These are phyloP conservation scores for Fusarium liriodendri DNA, from an alignment of 2,329 filamentous ascomycete species.

Conservation along the genomic window DNA sequence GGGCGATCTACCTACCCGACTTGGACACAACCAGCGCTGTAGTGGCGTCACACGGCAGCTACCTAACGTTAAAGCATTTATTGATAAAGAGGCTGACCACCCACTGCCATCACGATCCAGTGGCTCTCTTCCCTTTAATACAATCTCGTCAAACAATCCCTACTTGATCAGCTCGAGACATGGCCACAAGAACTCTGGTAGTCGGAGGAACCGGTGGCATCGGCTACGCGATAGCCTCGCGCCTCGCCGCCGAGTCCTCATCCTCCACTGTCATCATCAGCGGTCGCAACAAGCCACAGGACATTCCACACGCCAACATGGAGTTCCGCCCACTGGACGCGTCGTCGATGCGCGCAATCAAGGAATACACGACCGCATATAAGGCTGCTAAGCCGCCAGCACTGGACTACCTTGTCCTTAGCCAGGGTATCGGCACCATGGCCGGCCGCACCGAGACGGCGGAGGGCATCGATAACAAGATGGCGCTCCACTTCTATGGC, in stretches of 20 bases:
- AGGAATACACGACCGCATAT: conserved; percentile 40
- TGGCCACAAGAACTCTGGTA: conserved; percentile 45
- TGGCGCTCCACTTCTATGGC: not conserved
- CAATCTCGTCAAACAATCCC: not conserved
- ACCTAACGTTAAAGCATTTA: not conserved
- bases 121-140: not conserved
- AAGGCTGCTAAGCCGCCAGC: not conserved
- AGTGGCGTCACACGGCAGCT: not conserved
- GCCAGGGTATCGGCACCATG: not conserved
- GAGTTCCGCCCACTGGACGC: conserved; percentile 49
- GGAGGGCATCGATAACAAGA: not conserved
- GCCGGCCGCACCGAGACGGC: not conserved
- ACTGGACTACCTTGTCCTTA: not conserved
- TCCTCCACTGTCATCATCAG: conserved; percentile 48
- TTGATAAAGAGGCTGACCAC: not conserved
- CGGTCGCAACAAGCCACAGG: conserved; percentile 46
- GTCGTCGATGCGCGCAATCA: conserved; percentile 49
- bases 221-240: conserved; percentile 52
- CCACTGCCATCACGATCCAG: not conserved
- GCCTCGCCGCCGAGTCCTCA: conserved; percentile 42
- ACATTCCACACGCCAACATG: conserved; percentile 47
- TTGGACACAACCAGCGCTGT: not conserved
- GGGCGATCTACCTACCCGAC: not conserved
- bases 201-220: conserved; percentile 51
- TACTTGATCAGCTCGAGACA: not conserved